Conservation (phyloP, 2,329 filamentous ascomycete species). For the Hypoxylon sp. region DNA sequence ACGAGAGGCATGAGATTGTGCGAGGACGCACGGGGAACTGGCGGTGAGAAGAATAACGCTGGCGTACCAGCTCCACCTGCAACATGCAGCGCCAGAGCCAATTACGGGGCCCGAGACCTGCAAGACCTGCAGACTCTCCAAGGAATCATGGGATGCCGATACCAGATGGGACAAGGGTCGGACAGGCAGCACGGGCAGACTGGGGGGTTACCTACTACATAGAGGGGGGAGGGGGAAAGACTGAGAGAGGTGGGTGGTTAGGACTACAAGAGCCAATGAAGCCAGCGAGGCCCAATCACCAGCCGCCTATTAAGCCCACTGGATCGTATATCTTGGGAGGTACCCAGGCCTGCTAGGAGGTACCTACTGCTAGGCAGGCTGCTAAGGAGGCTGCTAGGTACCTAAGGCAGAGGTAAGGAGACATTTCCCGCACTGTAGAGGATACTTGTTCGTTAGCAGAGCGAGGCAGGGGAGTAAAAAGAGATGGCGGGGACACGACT, state of each 20-base stretch:
- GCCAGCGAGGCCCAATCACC: conserved; percentile 37
- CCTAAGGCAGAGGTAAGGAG: no score
- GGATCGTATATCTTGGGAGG: not conserved
- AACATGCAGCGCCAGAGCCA: conserved; percentile 42
- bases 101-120: conserved; percentile 37
- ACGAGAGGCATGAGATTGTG: conserved; percentile 42
- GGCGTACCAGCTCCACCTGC: conserved; percentile 46
- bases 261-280: conserved; percentile 9
- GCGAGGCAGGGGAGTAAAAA: no score
- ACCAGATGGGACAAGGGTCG: conserved; percentile 20
- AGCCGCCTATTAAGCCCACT: conserved; percentile 22
- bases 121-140: conserved; percentile 10
- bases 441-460: no score
- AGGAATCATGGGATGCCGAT: conserved; percentile 36
- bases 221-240: conserved; percentile 27
- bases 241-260: conserved; percentile 23
- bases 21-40: conserved; percentile 46
- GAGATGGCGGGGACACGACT: not conserved
- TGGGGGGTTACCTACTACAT: no score
- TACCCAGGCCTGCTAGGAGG: not conserved
- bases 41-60: conserved; percentile 46
- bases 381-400: no score
- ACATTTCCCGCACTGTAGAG: conserved; percentile 24
- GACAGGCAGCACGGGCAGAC: no score
- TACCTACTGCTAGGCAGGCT: not conserved